Base-by-base conservation (phyloP, 805 yeast genomes). In the Yarrowia hollandica region DNA sequence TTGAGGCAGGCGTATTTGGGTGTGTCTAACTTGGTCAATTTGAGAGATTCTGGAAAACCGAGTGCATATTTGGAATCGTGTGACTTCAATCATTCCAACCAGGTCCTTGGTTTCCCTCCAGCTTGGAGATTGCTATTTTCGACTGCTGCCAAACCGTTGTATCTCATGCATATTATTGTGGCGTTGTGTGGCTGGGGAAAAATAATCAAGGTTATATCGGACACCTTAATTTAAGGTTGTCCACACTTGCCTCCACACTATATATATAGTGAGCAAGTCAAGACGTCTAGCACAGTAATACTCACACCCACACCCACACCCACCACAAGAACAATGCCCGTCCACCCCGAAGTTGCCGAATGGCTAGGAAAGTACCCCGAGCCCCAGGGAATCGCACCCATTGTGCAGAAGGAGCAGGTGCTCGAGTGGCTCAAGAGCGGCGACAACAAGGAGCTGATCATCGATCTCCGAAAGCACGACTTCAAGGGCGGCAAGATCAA, bases 401-500 rank as follows among this genome's bases (percentile, higher is more conserved):
- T 28, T 42, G 63, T 63, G 12, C 59, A 63, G 30, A 62, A 63
- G 56, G 62, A 55, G 25, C 57, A 54, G 31, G 64, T 65, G 8
- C 55, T 52, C 7, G 57, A 62, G 28, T 62, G 48, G 25, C 56
- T 65, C 35, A 39, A 59, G 33, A 34, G 25, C 26, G 57, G 46
- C 18, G 54, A 46, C 25, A 34, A 52, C 34, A 64, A 65, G 26
- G 46, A 52, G 52, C 38, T 65, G 25, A 61, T 65, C 10, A 35
- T 65, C 31, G 68, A 65, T 44, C 60, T 65, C 25, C 55, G 68
- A 18, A 60, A 65, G 34, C 65, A 58, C 26, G 68, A 65, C 46
- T 65, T 61, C 58, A 35, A 60, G 23, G 68, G 68, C 14, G 68
- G 68, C 18, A 62, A 63, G 14, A 65, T 65, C 58, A 60, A 63